Base-by-base conservation (phyloP, 2,329 filamentous ascomycete genomes). In the Colletotrichum sp. region DNA sequence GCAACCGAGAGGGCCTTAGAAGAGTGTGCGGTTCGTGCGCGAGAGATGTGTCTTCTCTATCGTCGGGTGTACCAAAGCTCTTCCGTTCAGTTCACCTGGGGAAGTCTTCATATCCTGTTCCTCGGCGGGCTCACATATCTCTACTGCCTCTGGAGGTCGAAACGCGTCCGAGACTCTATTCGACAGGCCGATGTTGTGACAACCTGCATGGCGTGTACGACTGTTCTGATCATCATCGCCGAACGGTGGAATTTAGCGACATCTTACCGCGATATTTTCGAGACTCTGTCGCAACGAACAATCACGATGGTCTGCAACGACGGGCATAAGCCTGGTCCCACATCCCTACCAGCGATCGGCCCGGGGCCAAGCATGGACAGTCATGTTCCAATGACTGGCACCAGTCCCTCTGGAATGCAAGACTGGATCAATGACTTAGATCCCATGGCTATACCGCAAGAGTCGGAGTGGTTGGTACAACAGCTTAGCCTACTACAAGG, bases 201-300 rank as follows among this genome's bases (percentile, higher is more conserved):
- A 24, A 84, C 83, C 0, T 84, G 82, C 72, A 83, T 82, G 79
- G 83, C 82, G 3, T 85, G 84, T 75, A 83, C 78, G 30, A 83
- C 79, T 2, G 81, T 82, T 2, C 79, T 85, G 8, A 79, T 83
- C 39, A 83, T 85, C 55, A 83, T 85, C 12, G 82, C 83, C 6
- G 81, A 84, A 67, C 72, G 83, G 18, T 84, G 82, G 83, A 81
- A 70, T n/a, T 67, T 79, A 24, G 83, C 83, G 0, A 79, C 80
- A 1, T 70, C 82, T 0, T 85, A 84, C 74, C 78, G 83, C 6
- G 82, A 85, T 61, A 82, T 83, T 0, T 83, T 83, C 32, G 82
- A 83, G 70, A 39, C 78, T 1, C 75, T 83, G n/a, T 81, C 82
- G 0, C 77, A 81, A 43, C 69, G 77, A 7, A 82, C 81, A 1